These are phyloP conservation scores for Peronospora belbahrii DNA, from an alignment of 352 stramenopile species.

Conservation along the genomic window DNA sequence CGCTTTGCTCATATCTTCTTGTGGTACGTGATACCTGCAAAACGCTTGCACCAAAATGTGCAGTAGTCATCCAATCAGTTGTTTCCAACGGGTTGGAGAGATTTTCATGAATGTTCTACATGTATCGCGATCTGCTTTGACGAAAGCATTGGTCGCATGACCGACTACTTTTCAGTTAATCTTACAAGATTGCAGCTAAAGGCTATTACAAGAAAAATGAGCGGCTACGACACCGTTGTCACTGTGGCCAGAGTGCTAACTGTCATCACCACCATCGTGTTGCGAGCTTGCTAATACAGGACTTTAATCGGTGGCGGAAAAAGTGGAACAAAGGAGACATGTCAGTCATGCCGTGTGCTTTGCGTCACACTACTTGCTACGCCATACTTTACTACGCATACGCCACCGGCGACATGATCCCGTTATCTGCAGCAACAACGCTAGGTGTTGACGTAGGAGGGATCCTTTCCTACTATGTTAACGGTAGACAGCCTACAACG, in stretches of 20 bases:
- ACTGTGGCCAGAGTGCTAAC: conserved; percentile 21
- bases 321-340: conserved; percentile 25
- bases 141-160: not conserved
- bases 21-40: conserved; percentile 16
- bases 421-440: conserved; percentile 35
- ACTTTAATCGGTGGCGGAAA: conserved; percentile 32
- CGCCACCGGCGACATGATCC: conserved; percentile 37
- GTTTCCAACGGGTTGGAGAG: conserved; percentile 15
- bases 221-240: conserved; percentile 13
- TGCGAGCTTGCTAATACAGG: conserved; percentile 21
- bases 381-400: conserved; percentile 37
- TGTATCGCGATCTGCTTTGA: not conserved
- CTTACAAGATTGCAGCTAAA: not conserved
- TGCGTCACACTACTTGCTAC: conserved; percentile 27
- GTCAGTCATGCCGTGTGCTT: conserved; percentile 24
- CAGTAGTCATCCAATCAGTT: not conserved
- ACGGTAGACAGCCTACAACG: conserved; percentile 25
- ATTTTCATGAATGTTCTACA: conserved; percentile 7
- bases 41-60: no score
- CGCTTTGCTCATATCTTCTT: conserved; percentile 9
- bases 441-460: conserved; percentile 29
- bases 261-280: conserved; percentile 21
- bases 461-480: conserved; percentile 35
- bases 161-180: conserved; percentile 9
- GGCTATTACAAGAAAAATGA: not conserved